Base-by-base conservation (phyloP, 2,329 filamentous ascomycete species). In the Furcasterigmium sp. region DNA sequence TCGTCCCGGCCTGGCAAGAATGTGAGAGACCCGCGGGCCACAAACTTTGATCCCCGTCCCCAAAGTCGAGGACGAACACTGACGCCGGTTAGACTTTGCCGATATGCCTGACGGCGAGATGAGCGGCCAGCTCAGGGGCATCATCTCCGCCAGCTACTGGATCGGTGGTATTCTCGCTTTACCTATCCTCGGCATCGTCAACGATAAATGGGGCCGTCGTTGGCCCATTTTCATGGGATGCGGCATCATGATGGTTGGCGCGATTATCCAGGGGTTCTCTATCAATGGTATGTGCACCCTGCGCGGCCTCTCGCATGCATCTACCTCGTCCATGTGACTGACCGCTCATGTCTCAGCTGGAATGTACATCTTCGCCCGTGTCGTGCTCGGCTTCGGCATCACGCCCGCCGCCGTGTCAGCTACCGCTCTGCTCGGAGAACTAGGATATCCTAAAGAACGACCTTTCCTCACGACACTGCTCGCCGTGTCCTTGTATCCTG, bases 321-420 rank as follows among this genome's bases (percentile, higher is more conserved):
- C 11, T 26, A 7, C 23, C 7, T 28, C 28, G 17, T 43, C 40
- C 2, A 41, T 11, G 4, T 10, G 5, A 26, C 23, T 26, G 23
- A 26, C 23, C 3, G 51, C 48, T 3, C 52, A 58, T 4, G 43
- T 44, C 18, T 56, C 57, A 10, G 8, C 48, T 2, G 28, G 43
- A 26, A 52, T 50, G 3, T 66, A 66, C 23, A 57, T 64, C 14
- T 49, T 53, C 0, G 51, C 56, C 0, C 48, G 63, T 13, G 53
- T 80, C 50, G 62, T 82, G 17, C 67, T 82, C 25, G 78, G 78
- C 39, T 74, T 79, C 42, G 78, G 78, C 37, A 80, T 81, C 45
- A 71, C 73, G 0, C 75, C 73, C 41, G 74, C 70, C 49, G 81
- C 80, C 52, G 72, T 80, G 41, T 73, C 74, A 7, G 77, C 72